Percentiles rank a stretch among this genome's conserved stretches.
These are phyloP conservation scores for Arachnopeziza araneosa DNA, from an alignment of 2,329 filamentous ascomycete species.

Conservation along the genomic window DNA sequence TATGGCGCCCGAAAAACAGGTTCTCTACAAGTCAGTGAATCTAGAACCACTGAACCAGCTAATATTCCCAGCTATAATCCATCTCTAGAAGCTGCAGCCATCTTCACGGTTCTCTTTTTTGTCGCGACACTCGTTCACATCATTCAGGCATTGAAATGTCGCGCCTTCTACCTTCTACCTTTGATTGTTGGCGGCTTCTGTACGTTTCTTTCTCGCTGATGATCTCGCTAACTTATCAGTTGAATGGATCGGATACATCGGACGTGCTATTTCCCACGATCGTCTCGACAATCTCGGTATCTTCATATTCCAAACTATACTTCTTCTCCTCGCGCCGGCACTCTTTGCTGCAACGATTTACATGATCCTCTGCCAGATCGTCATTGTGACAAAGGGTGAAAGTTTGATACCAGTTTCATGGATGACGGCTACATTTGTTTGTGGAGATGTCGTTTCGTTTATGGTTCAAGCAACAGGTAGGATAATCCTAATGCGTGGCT, in stretches of 20 bases:
- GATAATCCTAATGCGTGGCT: conserved; percentile 24
- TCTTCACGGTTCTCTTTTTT: conserved; percentile 34
- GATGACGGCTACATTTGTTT: conserved; percentile 40
- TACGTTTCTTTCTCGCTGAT: conserved; percentile 28
- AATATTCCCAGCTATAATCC: conserved; percentile 35
- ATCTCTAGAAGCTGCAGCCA: conserved; percentile 37
- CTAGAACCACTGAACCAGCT: not conserved
- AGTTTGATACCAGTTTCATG: conserved; percentile 17
- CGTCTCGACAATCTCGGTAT: conserved; percentile 15
- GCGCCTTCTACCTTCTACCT: conserved; percentile 37
- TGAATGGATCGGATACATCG: conserved; percentile 33
- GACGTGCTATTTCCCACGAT: conserved; percentile 10
- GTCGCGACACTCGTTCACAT: conserved; percentile 25
- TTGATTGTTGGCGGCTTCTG: conserved; percentile 42
- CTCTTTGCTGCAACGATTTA: conserved; percentile 37
- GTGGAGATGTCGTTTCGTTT: conserved; percentile 36
- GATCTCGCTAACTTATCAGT: conserved; percentile 24
- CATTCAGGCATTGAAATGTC: conserved; percentile 26
- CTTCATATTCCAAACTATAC: conserved; percentile 33
- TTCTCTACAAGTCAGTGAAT: conserved; percentile 20
- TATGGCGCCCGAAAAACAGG: conserved; percentile 27
- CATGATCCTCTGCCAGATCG: conserved; percentile 35
- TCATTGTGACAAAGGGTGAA: conserved; percentile 32
- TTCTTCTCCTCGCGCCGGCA: conserved; percentile 34
- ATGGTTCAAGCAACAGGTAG: conserved; percentile 29